A percentile compares a stretch with the other conserved stretches of the same genome.
phyloP scores from a whole-genome alignment of 768 basidiomycete genomes.

The Xanthoconium purpureum region DNA sequence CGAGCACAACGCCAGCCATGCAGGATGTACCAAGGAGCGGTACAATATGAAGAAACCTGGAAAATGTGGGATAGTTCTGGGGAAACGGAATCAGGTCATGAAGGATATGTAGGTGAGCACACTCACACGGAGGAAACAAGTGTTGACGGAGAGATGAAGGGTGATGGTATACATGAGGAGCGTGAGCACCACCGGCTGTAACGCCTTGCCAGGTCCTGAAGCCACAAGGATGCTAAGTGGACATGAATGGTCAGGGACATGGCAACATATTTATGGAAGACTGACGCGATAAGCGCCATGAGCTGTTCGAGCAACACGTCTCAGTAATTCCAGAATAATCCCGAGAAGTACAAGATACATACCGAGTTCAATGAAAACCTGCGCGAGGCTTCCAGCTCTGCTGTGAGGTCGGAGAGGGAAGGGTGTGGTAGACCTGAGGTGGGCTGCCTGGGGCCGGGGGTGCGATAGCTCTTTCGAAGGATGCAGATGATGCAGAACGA shows the following conservation, averaged over 20 bases:
- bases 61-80: slow-evolving; percentile 7
- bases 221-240: not conserved
- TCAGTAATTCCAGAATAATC: not conserved
- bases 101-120: not conserved
- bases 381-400: slow-evolving; percentile 11
- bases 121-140: slow-evolving; percentile 8
- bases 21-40: slow-evolving; percentile 16
- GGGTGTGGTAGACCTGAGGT: not conserved
- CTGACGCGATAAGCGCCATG: not conserved
- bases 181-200: slow-evolving; percentile 7
- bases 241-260: not conserved
- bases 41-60: not conserved
- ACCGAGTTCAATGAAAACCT: slow-evolving; percentile 20
- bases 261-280: not conserved
- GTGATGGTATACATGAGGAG: slow-evolving; percentile 26
- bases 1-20: slow-evolving; percentile 9
- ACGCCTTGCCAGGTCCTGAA: slow-evolving; percentile 6
- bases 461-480: not conserved
- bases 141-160: slow-evolving; percentile 13
- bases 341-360: not conserved
- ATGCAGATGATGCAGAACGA: not conserved
- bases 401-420: not conserved
- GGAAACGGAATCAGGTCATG: not conserved
- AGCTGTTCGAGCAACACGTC: not conserved
- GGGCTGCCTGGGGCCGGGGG: not conserved